Conservation (phyloP, 495 filamentous ascomycete species). For the Pyrenula massariospora region DNA sequence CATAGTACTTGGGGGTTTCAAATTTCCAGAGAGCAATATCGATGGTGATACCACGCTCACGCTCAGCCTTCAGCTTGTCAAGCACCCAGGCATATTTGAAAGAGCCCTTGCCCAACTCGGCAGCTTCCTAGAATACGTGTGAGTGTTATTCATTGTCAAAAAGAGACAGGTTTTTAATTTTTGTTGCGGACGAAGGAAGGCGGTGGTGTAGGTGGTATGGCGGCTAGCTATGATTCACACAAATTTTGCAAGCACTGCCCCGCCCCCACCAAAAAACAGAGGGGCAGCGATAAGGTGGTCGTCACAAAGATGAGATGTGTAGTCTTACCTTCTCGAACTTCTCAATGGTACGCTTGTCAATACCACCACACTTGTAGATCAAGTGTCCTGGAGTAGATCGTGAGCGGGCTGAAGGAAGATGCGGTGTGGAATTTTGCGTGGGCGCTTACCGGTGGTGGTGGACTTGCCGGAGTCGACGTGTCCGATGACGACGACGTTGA, state of each 20-base stretch:
- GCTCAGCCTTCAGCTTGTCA: conserved; percentile 99
- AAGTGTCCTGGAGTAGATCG: conserved; percentile 54
- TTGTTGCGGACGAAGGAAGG: conserved; percentile 5
- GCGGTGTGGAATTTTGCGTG: conserved; percentile 1
- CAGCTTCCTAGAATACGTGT: conserved; percentile 65
- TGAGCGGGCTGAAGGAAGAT: conserved; percentile 11
- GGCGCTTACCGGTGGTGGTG: conserved; percentile 69
- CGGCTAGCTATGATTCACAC: conserved; percentile 2
- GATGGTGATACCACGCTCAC: conserved; percentile 99
- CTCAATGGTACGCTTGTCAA: conserved; percentile 99
- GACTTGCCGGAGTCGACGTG: conserved; percentile 99
- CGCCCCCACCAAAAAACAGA: conserved; percentile 8
- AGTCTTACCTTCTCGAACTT: conserved; percentile 98
- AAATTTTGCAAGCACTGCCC: conserved; percentile 15
- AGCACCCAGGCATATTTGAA: conserved; percentile 99
- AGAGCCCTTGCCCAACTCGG: conserved; percentile 99
- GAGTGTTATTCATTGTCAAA: conserved; percentile 15
- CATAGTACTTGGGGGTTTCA: conserved; percentile 97
- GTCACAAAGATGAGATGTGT: conserved; percentile 7
- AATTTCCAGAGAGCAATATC: conserved; percentile 99
- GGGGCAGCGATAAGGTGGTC: conserved; percentile 5
- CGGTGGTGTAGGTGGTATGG: not conserved
- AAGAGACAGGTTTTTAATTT: conserved; percentile 4
- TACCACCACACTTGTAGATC: conserved; percentile 99
- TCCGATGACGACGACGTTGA: conserved; percentile 98